Evolutionary conservation across 768 basidiomycete genomes (phyloP).

Genomic region (Crassisporium funariophilum): DNA sequence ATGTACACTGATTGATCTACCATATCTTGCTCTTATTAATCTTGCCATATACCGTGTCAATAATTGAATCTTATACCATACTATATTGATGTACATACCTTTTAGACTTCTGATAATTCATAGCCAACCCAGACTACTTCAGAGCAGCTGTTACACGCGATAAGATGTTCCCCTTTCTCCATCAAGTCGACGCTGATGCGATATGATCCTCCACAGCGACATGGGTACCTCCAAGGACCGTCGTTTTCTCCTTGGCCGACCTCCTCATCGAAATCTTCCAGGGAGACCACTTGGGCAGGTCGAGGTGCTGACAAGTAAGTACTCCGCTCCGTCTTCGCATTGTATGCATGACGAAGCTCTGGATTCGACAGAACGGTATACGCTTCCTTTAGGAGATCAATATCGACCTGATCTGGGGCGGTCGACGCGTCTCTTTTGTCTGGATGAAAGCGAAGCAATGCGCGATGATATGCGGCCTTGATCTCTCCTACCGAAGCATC

Average conservation of each 20-base stretch:
- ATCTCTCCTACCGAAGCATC: constrained; percentile 56
- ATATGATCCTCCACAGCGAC: constrained; percentile 77
- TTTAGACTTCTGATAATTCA: constrained; percentile 44
- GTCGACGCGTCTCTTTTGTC: constrained; percentile 31
- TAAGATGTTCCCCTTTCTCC: constrained; percentile 71
- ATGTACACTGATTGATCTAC: constrained; percentile 8
- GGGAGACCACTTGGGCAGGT: constrained; percentile 77
- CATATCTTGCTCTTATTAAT: not conserved
- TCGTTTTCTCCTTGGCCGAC: constrained; percentile 24
- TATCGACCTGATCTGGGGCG: constrained; percentile 36
- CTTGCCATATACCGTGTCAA: not conserved
- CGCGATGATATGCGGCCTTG: constrained; percentile 69
- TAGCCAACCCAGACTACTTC: constrained; percentile 89
- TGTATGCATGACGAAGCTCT: constrained; percentile 52
- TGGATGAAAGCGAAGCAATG: constrained; percentile 67
- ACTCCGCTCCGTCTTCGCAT: constrained; percentile 30
- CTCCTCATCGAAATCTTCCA: constrained; percentile 66
- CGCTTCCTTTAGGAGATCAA: constrained; percentile 67
- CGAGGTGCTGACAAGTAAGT: constrained; percentile 37
- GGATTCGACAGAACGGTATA: constrained; percentile 61
- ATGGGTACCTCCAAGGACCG: constrained; percentile 56
- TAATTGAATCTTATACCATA: constrained; percentile 4
- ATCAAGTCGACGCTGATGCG: constrained; percentile 57
- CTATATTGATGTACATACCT: not conserved
- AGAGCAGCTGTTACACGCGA: constrained; percentile 76